Evolutionary conservation across 2,329 filamentous ascomycete species (phyloP), one percentile per base, ranked within the genome.

Genomic region (Lasiodiplodia citricola): DNA sequence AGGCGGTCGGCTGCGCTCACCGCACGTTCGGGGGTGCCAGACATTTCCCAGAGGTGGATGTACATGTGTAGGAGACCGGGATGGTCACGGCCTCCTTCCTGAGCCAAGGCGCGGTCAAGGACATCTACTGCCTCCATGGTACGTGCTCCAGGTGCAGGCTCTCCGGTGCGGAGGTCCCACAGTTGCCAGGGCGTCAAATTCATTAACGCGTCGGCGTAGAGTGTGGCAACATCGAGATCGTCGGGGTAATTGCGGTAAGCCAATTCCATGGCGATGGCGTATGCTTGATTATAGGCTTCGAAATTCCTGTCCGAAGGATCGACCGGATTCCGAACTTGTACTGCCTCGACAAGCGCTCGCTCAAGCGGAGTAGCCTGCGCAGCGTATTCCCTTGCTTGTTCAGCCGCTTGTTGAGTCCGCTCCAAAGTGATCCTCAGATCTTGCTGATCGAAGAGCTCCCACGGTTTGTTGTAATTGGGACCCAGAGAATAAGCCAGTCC

Each of bases 21-120:
- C 31, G 31, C 31, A 35, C 31, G 75, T 75, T 92, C 91, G 0
- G 91, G 91, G 0, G 82, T 84, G 0, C 83, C 80, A 0, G 91
- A 93, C 91, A 93, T 93, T 75, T 94, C 91, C 83, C 92, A 91
- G 3, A 92, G 85, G 73, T 93, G 91, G 50, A 93, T 91, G 76
- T 94, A 94, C 38, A 93, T 80, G 76, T 94, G 92, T 5, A 93
- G 81, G 0, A 94, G 78, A 0, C 91, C 92, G 0, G 92, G 89
- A 73, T 96, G 92, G 7, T 25, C 41, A 23, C 80, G 3, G 82
- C 76, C 0, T 83, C 86, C 18, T 81, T 83, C 80, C 14, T 23
- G 37, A 1, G 78, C 74, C 23, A 94, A 79, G 0, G 88, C 88
- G 3, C 76, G 79, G 38, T 92, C 90, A 1, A 92, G 81, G 0